A percentile compares a stretch with the other conserved stretches of the same genome.
Conservation (phyloP, 2,329 filamentous ascomycete genomes). For the Colletotrichum godetiae region DNA sequence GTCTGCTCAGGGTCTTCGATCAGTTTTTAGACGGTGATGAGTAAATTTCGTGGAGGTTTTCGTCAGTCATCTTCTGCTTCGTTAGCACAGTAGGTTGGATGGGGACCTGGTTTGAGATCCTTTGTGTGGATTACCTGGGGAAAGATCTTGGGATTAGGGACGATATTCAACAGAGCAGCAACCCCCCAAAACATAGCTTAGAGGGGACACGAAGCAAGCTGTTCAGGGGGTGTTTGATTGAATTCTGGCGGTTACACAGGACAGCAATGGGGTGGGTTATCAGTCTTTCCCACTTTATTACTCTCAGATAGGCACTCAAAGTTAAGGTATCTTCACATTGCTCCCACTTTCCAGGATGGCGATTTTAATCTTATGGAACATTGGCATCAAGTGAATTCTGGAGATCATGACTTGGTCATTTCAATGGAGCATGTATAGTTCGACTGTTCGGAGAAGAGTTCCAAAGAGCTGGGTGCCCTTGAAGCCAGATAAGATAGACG, state of each 20-base stretch:
- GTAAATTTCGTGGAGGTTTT: neutral
- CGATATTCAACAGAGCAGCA: conserved; percentile 2
- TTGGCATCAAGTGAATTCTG: neutral
- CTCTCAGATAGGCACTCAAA: conserved; percentile 31
- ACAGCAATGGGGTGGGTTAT: conserved; percentile 10
- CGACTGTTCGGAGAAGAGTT: neutral
- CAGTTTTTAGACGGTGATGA: conserved; percentile 23
- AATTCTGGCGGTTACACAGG: conserved; percentile 15
- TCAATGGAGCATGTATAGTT: neutral
- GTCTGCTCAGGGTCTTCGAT: conserved; percentile 15
- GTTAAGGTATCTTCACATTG: conserved; percentile 14
- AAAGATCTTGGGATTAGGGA: conserved; percentile 19
- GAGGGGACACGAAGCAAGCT: conserved; percentile 19
- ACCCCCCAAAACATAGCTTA: conserved; percentile 12
- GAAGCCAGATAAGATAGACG: neutral
- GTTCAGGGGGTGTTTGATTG: conserved; percentile 14
- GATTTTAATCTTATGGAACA: neutral
- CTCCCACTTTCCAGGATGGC: neutral
- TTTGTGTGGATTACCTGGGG: conserved; percentile 13
- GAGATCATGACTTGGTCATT: neutral
- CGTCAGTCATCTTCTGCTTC: conserved; percentile 22
- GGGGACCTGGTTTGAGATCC: conserved; percentile 31
- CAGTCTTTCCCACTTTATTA: conserved; percentile 32
- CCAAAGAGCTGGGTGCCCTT: neutral
- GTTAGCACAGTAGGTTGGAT: conserved; percentile 32